These are phyloP conservation scores for Scedosporium dehoogii DNA, from an alignment of 2,329 filamentous ascomycete species.

Conservation along the genomic window DNA sequence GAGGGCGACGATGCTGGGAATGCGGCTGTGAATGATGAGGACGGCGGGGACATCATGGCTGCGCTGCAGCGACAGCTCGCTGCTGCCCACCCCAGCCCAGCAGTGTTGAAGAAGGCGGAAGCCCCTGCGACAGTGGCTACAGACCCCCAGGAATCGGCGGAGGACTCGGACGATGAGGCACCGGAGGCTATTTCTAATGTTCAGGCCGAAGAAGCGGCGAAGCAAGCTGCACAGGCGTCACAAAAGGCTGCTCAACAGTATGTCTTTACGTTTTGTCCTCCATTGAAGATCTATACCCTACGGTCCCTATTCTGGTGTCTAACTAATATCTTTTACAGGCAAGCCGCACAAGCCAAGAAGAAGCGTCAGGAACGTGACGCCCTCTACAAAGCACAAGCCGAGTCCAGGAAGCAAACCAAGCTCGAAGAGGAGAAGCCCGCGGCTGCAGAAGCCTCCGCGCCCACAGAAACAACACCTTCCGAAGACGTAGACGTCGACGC, in stretches of 20 bases:
- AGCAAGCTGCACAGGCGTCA: conserved; percentile 34
- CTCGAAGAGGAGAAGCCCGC: conserved; percentile 5
- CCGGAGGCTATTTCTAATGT: conserved; percentile 49
- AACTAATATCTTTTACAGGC: conserved; percentile 21
- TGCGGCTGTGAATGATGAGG: conserved; percentile 14
- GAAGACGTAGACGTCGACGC: conserved; percentile 12
- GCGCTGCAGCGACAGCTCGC: conserved; percentile 3
- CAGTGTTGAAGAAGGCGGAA: conserved; percentile 7
- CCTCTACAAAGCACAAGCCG: conserved; percentile 45
- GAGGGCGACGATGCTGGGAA: neutral
- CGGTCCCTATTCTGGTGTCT: neutral
- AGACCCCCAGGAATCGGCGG: conserved; percentile 22
- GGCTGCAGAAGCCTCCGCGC: neutral
- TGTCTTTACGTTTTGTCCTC: conserved; percentile 13
- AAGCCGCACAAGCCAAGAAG: conserved; percentile 39
- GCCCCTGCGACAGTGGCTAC: conserved; percentile 7
- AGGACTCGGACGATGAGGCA: conserved; percentile 37
- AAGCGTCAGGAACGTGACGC: conserved; percentile 46
- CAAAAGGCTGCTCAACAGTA: conserved; percentile 43
- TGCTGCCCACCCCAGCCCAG: conserved; percentile 8
- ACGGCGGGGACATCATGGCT: neutral
- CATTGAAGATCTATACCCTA: neutral
- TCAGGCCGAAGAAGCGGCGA: conserved; percentile 34
- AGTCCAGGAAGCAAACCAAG: conserved; percentile 29
- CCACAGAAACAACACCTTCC: neutral